Percentiles rank a stretch among this genome's conserved stretches.
Evolutionary conservation across 805 yeast species (phyloP).

Genomic region (Candida tibetensis): DNA sequence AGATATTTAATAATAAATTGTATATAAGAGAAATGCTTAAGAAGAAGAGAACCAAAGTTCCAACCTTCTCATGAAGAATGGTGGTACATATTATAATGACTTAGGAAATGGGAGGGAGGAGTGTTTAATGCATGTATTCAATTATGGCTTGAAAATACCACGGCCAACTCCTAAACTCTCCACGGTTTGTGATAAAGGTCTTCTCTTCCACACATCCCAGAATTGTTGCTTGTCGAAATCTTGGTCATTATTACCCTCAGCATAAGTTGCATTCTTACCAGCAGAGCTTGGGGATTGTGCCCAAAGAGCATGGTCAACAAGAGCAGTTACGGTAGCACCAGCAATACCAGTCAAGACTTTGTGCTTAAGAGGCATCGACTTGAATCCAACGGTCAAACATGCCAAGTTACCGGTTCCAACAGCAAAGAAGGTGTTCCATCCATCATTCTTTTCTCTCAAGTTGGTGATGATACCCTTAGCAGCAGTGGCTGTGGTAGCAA

Average conservation of each 20-base stretch:
- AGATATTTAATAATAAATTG: too few species aligned
- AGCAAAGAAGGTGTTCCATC: slow-evolving; percentile 63
- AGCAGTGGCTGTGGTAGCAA: slow-evolving; percentile 52
- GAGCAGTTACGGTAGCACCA: slow-evolving; percentile 38
- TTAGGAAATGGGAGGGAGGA: not conserved
- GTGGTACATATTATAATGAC: not conserved
- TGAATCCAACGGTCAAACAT: slow-evolving; percentile 44
- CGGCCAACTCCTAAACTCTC: slow-evolving; percentile 70
- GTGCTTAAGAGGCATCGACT: slow-evolving; percentile 40
- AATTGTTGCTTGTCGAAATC: slow-evolving; percentile 48
- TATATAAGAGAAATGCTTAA: not conserved
- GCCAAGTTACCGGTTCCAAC: slow-evolving; percentile 51
- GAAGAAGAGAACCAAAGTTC: not conserved
- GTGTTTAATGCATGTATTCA: not conserved
- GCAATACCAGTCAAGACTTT: slow-evolving; percentile 39
- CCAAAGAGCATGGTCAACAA: slow-evolving; percentile 38
- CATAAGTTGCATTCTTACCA: slow-evolving; percentile 37
- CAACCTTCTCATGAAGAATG: not conserved
- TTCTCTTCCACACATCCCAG: slow-evolving; percentile 79
- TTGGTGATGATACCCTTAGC: slow-evolving; percentile 51
- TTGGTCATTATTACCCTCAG: slow-evolving; percentile 37
- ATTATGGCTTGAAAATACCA: slow-evolving; percentile 44
- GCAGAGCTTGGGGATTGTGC: slow-evolving; percentile 41
- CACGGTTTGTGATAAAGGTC: slow-evolving; percentile 77
- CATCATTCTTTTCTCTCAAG: slow-evolving; percentile 61